These are phyloP conservation scores for Geotrichum armillariae DNA, from an alignment of 1,139 yeast genomes.

Conservation along the genomic window DNA sequence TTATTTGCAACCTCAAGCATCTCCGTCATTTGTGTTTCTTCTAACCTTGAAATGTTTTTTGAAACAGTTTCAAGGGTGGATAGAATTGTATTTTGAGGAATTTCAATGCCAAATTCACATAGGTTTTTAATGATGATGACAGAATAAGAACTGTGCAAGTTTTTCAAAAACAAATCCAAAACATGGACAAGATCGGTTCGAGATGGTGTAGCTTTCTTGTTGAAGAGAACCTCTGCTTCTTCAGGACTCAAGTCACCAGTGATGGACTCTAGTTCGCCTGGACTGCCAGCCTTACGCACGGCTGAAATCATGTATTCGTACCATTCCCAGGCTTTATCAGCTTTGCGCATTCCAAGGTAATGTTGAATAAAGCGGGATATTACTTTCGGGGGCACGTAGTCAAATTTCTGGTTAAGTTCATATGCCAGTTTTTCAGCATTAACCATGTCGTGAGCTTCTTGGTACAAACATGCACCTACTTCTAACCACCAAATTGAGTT, in stretches of 20 bases:
- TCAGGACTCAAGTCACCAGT: constrained; percentile 24
- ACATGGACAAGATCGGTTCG: constrained; percentile 24
- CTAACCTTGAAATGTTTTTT: constrained; percentile 9
- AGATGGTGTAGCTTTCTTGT: constrained; percentile 22
- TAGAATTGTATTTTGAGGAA: constrained; percentile 25
- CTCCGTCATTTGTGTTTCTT: neutral
- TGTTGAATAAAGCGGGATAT: constrained; percentile 28
- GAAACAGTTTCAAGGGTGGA: constrained; percentile 28
- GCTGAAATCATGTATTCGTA: constrained; percentile 24
- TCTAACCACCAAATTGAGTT: constrained; percentile 37
- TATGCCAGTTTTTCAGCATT: constrained; percentile 30
- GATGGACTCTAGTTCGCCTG: constrained; percentile 19
- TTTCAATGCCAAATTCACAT: constrained; percentile 23
- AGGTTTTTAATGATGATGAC: constrained; percentile 24
- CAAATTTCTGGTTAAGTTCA: constrained; percentile 24
- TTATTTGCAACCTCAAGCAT: neutral
- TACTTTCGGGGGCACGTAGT: constrained; percentile 32
- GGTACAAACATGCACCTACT: constrained; percentile 36
- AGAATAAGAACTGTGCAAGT: constrained; percentile 4
- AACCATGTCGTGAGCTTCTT: constrained; percentile 30
- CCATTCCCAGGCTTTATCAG: constrained; percentile 28
- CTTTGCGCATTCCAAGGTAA: constrained; percentile 26
- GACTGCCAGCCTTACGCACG: constrained; percentile 19
- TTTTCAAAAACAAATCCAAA: constrained; percentile 20
- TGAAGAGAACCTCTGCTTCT: constrained; percentile 26